Conservation (phyloP, 495 filamentous ascomycete species). For the Monascus purpureus region DNA sequence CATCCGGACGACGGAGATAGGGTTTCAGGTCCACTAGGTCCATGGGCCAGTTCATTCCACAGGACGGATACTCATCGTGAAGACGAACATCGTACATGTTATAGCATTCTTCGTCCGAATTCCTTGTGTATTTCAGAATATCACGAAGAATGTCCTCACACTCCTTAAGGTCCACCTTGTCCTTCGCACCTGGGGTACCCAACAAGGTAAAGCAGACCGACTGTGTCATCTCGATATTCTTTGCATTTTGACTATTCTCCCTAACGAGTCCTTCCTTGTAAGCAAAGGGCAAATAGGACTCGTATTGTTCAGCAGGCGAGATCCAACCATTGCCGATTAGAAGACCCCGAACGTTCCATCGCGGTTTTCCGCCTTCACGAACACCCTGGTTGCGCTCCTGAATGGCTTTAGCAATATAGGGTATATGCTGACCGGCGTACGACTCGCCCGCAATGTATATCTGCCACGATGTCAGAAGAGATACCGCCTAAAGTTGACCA, state of each 20-base stretch:
- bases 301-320: slow-evolving; percentile 76
- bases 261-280: slow-evolving; percentile 60
- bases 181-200: slow-evolving; percentile 32
- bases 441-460: slow-evolving; percentile 92
- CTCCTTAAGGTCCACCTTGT: slow-evolving; percentile 46
- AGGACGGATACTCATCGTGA: slow-evolving; percentile 54
- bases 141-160: slow-evolving; percentile 66
- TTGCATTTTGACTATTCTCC: slow-evolving; percentile 47
- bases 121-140: slow-evolving; percentile 47
- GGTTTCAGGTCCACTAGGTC: slow-evolving; percentile 64
- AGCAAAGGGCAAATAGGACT: slow-evolving; percentile 67
- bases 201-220: slow-evolving; percentile 47
- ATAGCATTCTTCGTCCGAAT: slow-evolving; percentile 44
- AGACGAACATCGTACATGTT: slow-evolving; percentile 96
- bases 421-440: slow-evolving; percentile 93
- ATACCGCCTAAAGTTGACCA: slow-evolving; percentile 4
- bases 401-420: slow-evolving; percentile 83
- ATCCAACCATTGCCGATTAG: slow-evolving; percentile 98
- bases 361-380: slow-evolving; percentile 10
- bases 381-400: slow-evolving; percentile 57
- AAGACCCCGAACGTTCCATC: slow-evolving; percentile 76
- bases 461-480: slow-evolving; percentile 37
- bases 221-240: slow-evolving; percentile 54
- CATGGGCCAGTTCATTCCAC: slow-evolving; percentile 93
- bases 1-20: slow-evolving; percentile 74